These are phyloP conservation scores for Fusarium algeriense DNA, from an alignment of 2,329 filamentous ascomycete genomes.

Conservation along the genomic window DNA sequence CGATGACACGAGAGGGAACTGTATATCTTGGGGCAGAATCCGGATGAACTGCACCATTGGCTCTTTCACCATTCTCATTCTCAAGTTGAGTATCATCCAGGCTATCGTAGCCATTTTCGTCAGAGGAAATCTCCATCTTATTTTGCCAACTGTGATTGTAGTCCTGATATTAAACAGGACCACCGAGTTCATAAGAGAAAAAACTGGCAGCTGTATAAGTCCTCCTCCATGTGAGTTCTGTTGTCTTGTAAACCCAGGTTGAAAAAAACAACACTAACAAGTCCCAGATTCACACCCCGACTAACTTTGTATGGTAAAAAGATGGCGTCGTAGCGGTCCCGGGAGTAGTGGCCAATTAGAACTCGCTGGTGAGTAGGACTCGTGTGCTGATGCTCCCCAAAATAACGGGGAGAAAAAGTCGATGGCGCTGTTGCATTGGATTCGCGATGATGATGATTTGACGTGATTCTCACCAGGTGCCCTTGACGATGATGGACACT, in stretches of 20 bases:
- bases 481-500: not conserved
- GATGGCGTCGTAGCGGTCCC: not conserved
- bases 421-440: slow-evolving; percentile 5
- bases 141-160: not conserved
- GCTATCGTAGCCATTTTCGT: slow-evolving; percentile 43
- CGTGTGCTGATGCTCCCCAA: not conserved
- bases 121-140: slow-evolving; percentile 31
- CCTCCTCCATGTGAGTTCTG: slow-evolving; percentile 16
- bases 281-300: slow-evolving; percentile 1
- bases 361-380: not conserved
- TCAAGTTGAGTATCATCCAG: slow-evolving; percentile 28
- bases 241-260: not conserved
- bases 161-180: not conserved
- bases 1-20: slow-evolving; percentile 52
- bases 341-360: not conserved
- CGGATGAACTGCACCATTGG: slow-evolving; percentile 10
- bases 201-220: not conserved
- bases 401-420: not conserved
- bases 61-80: slow-evolving; percentile 9
- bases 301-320: slow-evolving; percentile 6
- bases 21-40: slow-evolving; percentile 51
- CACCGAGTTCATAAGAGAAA: not conserved
- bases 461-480: slow-evolving; percentile 32
- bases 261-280: slow-evolving; percentile 25
- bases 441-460: slow-evolving; percentile 34